Percentiles rank a stretch among this genome's conserved stretches.
These are phyloP conservation scores for Monosporozyma yasuniensis DNA, from an alignment of 805 yeast species.

Conservation along the genomic window DNA sequence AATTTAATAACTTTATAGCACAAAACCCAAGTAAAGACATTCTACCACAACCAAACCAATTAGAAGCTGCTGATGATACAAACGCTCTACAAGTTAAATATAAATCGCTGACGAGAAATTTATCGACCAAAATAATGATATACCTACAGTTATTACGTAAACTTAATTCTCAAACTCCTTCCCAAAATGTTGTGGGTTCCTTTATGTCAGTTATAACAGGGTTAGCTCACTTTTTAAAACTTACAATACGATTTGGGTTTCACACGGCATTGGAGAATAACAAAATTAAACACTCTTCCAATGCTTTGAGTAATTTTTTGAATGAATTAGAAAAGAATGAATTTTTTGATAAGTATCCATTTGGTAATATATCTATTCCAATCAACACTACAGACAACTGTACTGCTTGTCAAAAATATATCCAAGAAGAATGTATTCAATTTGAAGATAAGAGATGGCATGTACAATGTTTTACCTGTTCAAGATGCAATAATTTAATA, in stretches of 20 bases:
- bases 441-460: constrained; percentile 74
- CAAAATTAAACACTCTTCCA: constrained; percentile 45
- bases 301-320: constrained; percentile 57
- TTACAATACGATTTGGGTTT: constrained; percentile 73
- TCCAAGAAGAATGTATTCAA: constrained; percentile 74
- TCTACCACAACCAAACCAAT: background rate
- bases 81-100: constrained; percentile 2
- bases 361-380: constrained; percentile 40
- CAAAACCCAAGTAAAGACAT: background rate
- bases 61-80: background rate
- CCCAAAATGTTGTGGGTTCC: constrained; percentile 40
- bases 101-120: constrained; percentile 52
- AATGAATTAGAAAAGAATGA: constrained; percentile 43
- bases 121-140: constrained; percentile 84
- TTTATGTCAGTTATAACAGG: constrained; percentile 78
- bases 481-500: constrained; percentile 42
- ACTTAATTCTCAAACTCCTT: constrained; percentile 31
- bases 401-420: constrained; percentile 56
- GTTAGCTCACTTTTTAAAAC: constrained; percentile 83
- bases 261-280: constrained; percentile 66
- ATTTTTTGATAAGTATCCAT: constrained; percentile 28
- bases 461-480: constrained; percentile 58
- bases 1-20: constrained; percentile 2
- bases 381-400: constrained; percentile 70
- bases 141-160: constrained; percentile 78